A percentile compares a stretch with the other conserved stretches of the same genome.
Evolutionary conservation across 1,284 basidiomycete species (phyloP).

Genomic region (Cryptococcus depauperatus): DNA sequence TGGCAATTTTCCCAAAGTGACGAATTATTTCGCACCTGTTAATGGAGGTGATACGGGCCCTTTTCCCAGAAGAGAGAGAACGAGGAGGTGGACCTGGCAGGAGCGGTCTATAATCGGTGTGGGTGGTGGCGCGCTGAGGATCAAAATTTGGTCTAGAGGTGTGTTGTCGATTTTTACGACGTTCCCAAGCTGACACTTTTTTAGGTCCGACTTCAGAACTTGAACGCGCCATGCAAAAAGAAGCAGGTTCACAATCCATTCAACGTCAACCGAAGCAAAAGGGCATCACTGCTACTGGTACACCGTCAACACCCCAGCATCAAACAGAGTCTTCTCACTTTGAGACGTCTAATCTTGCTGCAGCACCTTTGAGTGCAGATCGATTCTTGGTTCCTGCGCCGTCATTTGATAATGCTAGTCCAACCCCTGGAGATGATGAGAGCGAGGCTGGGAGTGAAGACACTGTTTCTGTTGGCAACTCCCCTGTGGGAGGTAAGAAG

Average conservation of each 20-base stretch:
- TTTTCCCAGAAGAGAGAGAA: slow-evolving; percentile 33
- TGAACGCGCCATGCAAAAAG: slow-evolving; percentile 17
- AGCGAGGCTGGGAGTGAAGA: slow-evolving; percentile 1
- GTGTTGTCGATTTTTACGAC: slow-evolving; percentile 8
- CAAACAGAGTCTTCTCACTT: background rate
- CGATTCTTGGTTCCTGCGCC: background rate
- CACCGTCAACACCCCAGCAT: background rate
- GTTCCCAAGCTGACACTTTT: background rate
- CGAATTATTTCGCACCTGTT: slow-evolving; percentile 32
- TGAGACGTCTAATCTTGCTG: background rate
- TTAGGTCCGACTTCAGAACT: slow-evolving; percentile 35
- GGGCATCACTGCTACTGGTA: slow-evolving; percentile 2
- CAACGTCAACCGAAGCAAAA: slow-evolving; percentile 4
- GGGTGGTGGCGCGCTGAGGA: slow-evolving; percentile 33
- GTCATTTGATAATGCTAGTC: background rate
- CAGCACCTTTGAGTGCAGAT: background rate
- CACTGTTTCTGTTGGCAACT: background rate
- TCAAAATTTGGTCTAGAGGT: slow-evolving; percentile 37
- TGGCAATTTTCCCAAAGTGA: slow-evolving; percentile 35
- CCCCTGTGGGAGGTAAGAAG: background rate
- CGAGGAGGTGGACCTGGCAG: slow-evolving; percentile 24
- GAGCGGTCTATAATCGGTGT: slow-evolving; percentile 27
- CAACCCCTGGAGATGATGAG: background rate
- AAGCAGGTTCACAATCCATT: slow-evolving; percentile 31
- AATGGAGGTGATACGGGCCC: slow-evolving; percentile 33